These are phyloP conservation scores for Vaccinium darrowii DNA, from an alignment of 148 eudicot species.

Conservation along the genomic window DNA sequence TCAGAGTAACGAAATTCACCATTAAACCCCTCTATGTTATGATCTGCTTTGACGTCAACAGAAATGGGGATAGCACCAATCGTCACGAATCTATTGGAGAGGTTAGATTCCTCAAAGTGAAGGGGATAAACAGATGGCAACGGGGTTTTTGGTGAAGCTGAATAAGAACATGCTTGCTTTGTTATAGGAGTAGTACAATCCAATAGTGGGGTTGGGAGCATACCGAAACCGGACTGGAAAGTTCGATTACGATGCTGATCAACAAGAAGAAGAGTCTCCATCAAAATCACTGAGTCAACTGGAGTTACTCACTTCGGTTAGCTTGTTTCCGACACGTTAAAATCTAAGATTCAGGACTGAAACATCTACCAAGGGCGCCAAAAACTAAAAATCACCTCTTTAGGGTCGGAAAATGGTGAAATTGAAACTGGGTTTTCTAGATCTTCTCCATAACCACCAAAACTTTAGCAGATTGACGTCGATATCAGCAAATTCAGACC, in stretches of 20 bases:
- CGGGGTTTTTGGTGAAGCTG: slow-evolving; percentile 42
- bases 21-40: slow-evolving; percentile 24
- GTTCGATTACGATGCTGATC: slow-evolving; percentile 57
- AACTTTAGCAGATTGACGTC: slow-evolving; percentile 39
- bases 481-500: slow-evolving; percentile 27
- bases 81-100: slow-evolving; percentile 23
- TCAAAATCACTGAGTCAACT: slow-evolving; percentile 19
- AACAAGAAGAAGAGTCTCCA: slow-evolving; percentile 73
- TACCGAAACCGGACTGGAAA: slow-evolving; percentile 58
- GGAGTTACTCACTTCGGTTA: neutral
- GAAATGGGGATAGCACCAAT: slow-evolving; percentile 51
- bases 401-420: slow-evolving; percentile 8
- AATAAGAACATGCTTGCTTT: slow-evolving; percentile 25
- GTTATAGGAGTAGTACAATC: slow-evolving; percentile 32
- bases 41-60: slow-evolving; percentile 32
- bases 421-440: slow-evolving; percentile 13
- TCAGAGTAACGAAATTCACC: slow-evolving; percentile 44
- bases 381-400: slow-evolving; percentile 8
- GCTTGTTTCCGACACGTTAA: slow-evolving; percentile 15
- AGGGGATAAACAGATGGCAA: slow-evolving; percentile 23
- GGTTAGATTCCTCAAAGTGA: slow-evolving; percentile 29
- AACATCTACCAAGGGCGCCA: slow-evolving; percentile 17
- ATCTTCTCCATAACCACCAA: slow-evolving; percentile 56
- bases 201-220: slow-evolving; percentile 51
- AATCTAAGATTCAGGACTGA: slow-evolving; percentile 5